Percentiles rank a stretch among this genome's conserved stretches.
These are phyloP conservation scores for Rhynchosporium agropyri DNA, from an alignment of 2,329 filamentous ascomycete genomes.

Conservation along the genomic window DNA sequence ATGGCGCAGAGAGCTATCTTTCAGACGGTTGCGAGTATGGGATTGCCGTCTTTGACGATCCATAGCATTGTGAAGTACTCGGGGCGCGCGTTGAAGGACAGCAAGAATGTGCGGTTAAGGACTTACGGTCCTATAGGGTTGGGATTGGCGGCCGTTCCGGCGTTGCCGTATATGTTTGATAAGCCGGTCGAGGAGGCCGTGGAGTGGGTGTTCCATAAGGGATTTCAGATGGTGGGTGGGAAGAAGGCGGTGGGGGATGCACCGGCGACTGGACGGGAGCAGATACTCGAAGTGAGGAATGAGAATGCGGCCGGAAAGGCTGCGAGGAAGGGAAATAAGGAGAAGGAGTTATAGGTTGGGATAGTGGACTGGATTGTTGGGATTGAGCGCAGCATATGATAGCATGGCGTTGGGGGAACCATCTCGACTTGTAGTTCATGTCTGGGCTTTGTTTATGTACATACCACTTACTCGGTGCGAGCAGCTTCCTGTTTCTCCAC, in stretches of 20 bases:
- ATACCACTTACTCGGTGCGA: background rate
- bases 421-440: constrained; percentile 8
- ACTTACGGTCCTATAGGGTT: constrained; percentile 92
- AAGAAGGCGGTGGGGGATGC: constrained; percentile 56
- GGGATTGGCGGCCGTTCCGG: constrained; percentile 75
- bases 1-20: constrained; percentile 92
- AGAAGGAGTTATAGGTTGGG: constrained; percentile 20
- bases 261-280: constrained; percentile 57
- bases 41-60: constrained; percentile 38
- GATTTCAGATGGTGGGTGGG: constrained; percentile 73
- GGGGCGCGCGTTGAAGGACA: constrained; percentile 79
- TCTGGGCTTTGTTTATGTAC: constrained; percentile 7
- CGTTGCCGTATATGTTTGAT: constrained; percentile 83
- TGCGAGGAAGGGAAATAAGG: constrained; percentile 1
- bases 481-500: no score
- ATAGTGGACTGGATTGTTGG: no score
- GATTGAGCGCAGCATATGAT: background rate
- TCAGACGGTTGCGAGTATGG: constrained; percentile 91
- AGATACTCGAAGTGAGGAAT: constrained; percentile 43
- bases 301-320: constrained; percentile 1
- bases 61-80: constrained; percentile 83
- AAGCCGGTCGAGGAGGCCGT: constrained; percentile 90
- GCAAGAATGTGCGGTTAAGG: constrained; percentile 73
- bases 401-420: constrained; percentile 12
- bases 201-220: constrained; percentile 86